Percentiles rank a stretch among this genome's conserved stretches.
phyloP scores from a whole-genome alignment of 805 yeast species.

The Metschnikowia drakensbergensis region DNA sequence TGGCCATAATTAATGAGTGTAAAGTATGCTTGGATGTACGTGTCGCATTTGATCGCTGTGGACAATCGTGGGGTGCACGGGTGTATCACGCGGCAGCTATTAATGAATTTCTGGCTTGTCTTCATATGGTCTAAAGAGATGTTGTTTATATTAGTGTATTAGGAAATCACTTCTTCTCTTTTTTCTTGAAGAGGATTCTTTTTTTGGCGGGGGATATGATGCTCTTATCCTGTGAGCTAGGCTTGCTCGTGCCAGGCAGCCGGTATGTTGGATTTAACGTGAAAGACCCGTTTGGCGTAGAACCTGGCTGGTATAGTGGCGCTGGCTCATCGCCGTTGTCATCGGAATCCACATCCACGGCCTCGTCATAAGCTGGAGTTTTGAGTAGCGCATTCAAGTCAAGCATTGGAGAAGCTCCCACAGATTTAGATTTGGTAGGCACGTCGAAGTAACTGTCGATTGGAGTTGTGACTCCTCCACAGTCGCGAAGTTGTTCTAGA shows the following conservation, averaged over 20 bases:
- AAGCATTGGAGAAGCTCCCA: slow-evolving; percentile 16
- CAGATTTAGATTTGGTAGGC: slow-evolving; percentile 14
- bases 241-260: slow-evolving; percentile 11
- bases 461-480: slow-evolving; percentile 16
- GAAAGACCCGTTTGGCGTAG: neutral
- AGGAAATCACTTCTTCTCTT: slow-evolving; percentile 7
- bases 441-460: slow-evolving; percentile 33
- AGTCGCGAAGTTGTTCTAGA: slow-evolving; percentile 31
- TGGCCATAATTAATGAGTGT: slow-evolving; percentile 8
- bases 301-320: slow-evolving; percentile 17
- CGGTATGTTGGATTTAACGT: neutral
- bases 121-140: neutral
- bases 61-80: slow-evolving; percentile 2
- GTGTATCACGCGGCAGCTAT: neutral
- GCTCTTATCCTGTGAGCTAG: slow-evolving; percentile 8
- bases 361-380: slow-evolving; percentile 40
- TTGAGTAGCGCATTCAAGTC: slow-evolving; percentile 26
- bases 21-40: neutral
- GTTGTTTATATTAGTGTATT: too few species aligned
- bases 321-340: slow-evolving; percentile 18
- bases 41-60: slow-evolving; percentile 4
- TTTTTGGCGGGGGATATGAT: slow-evolving; percentile 8
- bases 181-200: slow-evolving; percentile 8
- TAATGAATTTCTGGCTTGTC: neutral
- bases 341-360: slow-evolving; percentile 36